phyloP scores from a whole-genome alignment of 1,284 basidiomycete genomes.

The Coriolopsis trogii region DNA sequence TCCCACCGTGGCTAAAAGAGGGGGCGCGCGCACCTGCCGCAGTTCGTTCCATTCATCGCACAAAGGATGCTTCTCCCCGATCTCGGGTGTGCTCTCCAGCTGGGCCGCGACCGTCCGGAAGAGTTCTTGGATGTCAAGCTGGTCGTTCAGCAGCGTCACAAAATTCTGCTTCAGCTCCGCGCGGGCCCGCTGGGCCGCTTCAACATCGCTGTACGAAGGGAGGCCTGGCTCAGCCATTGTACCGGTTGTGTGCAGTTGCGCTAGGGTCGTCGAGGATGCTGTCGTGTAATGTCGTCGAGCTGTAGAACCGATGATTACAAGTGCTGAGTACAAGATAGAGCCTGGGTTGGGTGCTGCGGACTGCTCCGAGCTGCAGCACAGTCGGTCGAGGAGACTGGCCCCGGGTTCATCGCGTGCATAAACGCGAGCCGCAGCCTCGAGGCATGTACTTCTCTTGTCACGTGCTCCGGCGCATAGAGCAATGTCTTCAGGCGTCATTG shows the following conservation, averaged over 20 bases:
- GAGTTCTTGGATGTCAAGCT: constrained; percentile 32
- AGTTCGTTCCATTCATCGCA: constrained; percentile 28
- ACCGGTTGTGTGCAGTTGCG: neutral
- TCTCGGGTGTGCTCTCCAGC: constrained; percentile 31
- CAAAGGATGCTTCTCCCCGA: constrained; percentile 28
- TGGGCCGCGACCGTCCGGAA: constrained; percentile 30
- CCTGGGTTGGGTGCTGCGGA: no score
- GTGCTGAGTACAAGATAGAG: neutral
- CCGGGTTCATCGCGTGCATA: no score
- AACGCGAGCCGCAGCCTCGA: constrained; percentile 1
- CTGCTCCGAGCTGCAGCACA: no score
- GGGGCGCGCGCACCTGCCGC: constrained; percentile 23
- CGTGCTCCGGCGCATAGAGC: no score
- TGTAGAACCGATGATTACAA: no score
- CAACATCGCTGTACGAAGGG: constrained; percentile 21
- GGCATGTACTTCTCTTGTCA: constrained; percentile 1
- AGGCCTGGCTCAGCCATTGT: constrained; percentile 8
- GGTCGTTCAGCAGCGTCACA: constrained; percentile 29
- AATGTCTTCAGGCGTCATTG: no score
- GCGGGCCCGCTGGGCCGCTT: constrained; percentile 19
- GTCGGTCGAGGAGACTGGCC: no score
- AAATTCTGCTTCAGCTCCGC: constrained; percentile 27
- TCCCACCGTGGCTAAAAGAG: neutral
- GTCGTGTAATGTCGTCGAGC: neutral
- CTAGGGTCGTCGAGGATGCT: no score